Evolutionary conservation across 306 rosid species (phyloP), one percentile per base, ranked within the genome.

Genomic region (Lupinus albus): DNA sequence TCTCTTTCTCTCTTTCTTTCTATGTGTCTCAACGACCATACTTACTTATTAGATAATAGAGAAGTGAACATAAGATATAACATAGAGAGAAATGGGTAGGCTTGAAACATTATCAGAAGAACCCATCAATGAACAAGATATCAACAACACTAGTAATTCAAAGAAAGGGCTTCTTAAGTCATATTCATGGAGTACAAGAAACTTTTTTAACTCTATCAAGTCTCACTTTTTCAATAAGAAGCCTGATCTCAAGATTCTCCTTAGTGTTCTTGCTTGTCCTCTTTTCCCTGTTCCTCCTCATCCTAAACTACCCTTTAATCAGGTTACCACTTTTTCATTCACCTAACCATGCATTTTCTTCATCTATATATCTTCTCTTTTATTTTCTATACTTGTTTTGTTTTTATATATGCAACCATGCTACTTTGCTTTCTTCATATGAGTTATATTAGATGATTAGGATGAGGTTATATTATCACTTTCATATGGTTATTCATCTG

Each of bases 81-180:
- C 67, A 48, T 48, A 71, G 5, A 36, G 30, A 25, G 30, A 25
- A 25, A 92, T 88, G 89, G 84, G 77, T 36, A 80, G 91, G n/a
- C 89, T 89, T n/a, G 92, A 92, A 21, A 89, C 98, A 14, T 32
- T 92, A 16, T 81, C 96, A 50, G 98, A 92, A 72, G 98, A 92
- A 65, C 98, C 98, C 21, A 79, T 81, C 67, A 85, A 78, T 39
- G 93, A 84, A 56, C 89, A 89, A 63, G 83, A 84, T n/a, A n/a
- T n/a, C 9, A 80, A 72, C 64, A 50, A 4, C 25, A 20, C 60
- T 35, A 77, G 59, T 1, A 44, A 68, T 28, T 76, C 84, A 2
- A 86, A 75, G 81, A 87, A 76, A 70, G 84, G 87, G 5, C 51
- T 86, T 51, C 89, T 25, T 25, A 3, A 25, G 4, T 25, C 30